These are phyloP conservation scores for Diaporthe ilicicola DNA, from an alignment of 2,329 filamentous ascomycete species.

Conservation along the genomic window DNA sequence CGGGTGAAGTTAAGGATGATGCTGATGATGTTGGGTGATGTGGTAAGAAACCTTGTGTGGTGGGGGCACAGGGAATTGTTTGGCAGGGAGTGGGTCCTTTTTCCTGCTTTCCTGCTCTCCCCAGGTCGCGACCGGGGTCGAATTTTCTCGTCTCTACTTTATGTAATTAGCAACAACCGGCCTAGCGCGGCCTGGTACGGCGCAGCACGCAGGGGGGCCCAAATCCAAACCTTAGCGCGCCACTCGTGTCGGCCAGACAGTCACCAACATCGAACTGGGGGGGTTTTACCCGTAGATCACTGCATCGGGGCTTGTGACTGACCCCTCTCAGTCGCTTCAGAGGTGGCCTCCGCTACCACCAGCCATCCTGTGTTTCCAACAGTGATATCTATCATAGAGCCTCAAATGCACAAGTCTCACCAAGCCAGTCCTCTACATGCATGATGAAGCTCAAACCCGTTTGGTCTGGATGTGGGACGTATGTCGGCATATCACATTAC, in stretches of 20 bases:
- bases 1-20: conserved; percentile 2
- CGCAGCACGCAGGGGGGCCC: not conserved
- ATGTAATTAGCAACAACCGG: not conserved
- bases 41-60: conserved; percentile 18
- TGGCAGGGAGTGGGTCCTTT: conserved; percentile 10
- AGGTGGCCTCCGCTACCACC: too few species aligned
- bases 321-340: too few species aligned
- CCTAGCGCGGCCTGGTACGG: not conserved
- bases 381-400: too few species aligned
- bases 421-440: too few species aligned
- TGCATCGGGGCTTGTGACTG: too few species aligned
- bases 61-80: conserved; percentile 1
- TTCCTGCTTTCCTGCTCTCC: not conserved
- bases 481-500: not conserved
- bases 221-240: conserved; percentile 6
- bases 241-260: conserved; percentile 4
- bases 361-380: too few species aligned
- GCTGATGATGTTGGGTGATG: not conserved
- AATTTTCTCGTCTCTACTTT: conserved; percentile 1
- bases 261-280: not conserved
- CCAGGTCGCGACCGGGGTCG: not conserved
- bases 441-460: too few species aligned
- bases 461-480: too few species aligned
- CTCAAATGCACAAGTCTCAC: not conserved
- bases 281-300: too few species aligned